Conservation (phyloP, 2,329 filamentous ascomycete species). For the Neocatenulostroma microsporum region DNA sequence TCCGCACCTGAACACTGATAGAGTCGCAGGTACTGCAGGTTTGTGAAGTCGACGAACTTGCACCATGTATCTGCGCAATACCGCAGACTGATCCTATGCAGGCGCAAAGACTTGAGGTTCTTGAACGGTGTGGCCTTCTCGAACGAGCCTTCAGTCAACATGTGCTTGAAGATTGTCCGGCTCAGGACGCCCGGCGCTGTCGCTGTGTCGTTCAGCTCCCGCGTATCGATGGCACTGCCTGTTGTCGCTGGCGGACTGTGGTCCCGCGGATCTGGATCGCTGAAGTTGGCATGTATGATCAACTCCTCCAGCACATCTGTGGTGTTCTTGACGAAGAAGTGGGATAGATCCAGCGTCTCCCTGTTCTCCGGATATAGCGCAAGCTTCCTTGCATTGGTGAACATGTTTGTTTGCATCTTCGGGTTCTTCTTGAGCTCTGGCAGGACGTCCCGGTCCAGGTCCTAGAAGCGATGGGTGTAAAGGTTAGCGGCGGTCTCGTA, state of each 20-base stretch:
- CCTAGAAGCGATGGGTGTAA: too few relatives aligned
- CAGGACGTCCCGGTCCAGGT: slow-evolving; percentile 37
- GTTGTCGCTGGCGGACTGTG: slow-evolving; percentile 5
- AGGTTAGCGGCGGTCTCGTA: too few relatives aligned
- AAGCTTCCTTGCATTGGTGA: slow-evolving; percentile 37
- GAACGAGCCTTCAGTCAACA: slow-evolving; percentile 43
- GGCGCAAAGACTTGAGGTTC: slow-evolving; percentile 35
- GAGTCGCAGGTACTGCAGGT: slow-evolving; percentile 36
- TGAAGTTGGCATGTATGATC: slow-evolving; percentile 41
- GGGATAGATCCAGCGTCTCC: slow-evolving; percentile 38
- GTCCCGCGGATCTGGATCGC: slow-evolving; percentile 24
- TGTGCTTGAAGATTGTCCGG: slow-evolving; percentile 39
- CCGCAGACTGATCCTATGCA: slow-evolving; percentile 40
- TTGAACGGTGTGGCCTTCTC: slow-evolving; percentile 38
- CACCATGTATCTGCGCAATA: slow-evolving; percentile 44
- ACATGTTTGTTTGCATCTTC: slow-evolving; percentile 32
- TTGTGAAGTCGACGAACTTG: slow-evolving; percentile 39
- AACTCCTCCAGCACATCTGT: slow-evolving; percentile 38
- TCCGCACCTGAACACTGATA: slow-evolving; percentile 41
- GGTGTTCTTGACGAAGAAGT: slow-evolving; percentile 36
- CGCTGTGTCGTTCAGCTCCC: slow-evolving; percentile 42
- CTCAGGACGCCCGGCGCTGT: slow-evolving; percentile 41
- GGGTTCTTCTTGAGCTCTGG: slow-evolving; percentile 36
- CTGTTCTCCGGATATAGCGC: slow-evolving; percentile 42
- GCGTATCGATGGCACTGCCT: slow-evolving; percentile 16